Percentiles rank a stretch among this genome's conserved stretches.
Evolutionary conservation across 805 yeast genomes (phyloP).

Genomic region (Yueomyces sinensis): DNA sequence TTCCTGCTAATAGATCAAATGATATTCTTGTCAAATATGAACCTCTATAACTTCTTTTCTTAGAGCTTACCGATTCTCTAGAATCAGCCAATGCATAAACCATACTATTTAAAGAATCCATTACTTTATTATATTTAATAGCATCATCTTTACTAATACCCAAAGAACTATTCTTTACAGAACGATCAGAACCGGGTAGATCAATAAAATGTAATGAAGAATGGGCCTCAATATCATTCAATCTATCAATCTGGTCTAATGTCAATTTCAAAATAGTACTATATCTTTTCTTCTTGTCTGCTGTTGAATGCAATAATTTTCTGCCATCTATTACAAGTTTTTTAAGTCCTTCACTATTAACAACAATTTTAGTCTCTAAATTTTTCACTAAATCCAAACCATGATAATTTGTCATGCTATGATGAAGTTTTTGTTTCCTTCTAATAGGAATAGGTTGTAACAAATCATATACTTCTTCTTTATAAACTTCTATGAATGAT

Average conservation of each 20-base stretch:
- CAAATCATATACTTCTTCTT: slow-evolving; percentile 65
- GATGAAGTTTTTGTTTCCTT: slow-evolving; percentile 25
- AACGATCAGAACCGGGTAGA: slow-evolving; percentile 67
- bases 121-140: slow-evolving; percentile 66
- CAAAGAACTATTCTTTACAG: slow-evolving; percentile 34
- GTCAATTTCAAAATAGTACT: slow-evolving; percentile 68
- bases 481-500: slow-evolving; percentile 68
- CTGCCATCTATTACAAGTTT: background rate
- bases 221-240: slow-evolving; percentile 16
- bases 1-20: slow-evolving; percentile 74
- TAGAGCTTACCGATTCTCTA: background rate
- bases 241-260: slow-evolving; percentile 44
- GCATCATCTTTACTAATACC: slow-evolving; percentile 74
- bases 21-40: slow-evolving; percentile 56
- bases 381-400: slow-evolving; percentile 34
- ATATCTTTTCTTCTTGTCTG: slow-evolving; percentile 23
- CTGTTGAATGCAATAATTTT: background rate
- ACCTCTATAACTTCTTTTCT: slow-evolving; percentile 42
- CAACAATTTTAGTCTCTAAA: slow-evolving; percentile 1
- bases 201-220: slow-evolving; percentile 67
- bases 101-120: slow-evolving; percentile 69
- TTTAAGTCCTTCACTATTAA: background rate
- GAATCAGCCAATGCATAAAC: slow-evolving; percentile 52
- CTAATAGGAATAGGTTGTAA: slow-evolving; percentile 28
- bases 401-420: slow-evolving; percentile 21